These are phyloP conservation scores for Metarhizium rileyi DNA, from an alignment of 2,329 filamentous ascomycete species.

Conservation along the genomic window DNA sequence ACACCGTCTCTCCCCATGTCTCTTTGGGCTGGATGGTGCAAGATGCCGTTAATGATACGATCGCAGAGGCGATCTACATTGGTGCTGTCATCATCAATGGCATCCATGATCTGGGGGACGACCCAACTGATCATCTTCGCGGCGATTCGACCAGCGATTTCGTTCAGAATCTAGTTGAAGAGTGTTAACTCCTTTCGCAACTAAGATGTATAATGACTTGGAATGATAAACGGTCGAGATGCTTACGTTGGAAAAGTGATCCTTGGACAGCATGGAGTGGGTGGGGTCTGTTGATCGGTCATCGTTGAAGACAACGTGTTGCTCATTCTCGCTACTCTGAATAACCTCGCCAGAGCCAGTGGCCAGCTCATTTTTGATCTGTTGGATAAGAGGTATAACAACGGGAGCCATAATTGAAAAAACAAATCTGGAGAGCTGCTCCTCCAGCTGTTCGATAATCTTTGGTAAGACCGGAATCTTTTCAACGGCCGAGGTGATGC, in stretches of 20 bases:
- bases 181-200: slow-evolving; percentile 8
- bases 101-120: slow-evolving; percentile 79
- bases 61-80: slow-evolving; percentile 63
- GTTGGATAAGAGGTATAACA: slow-evolving; percentile 72
- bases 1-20: slow-evolving; percentile 60
- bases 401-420: slow-evolving; percentile 88
- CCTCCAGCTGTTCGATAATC: slow-evolving; percentile 75
- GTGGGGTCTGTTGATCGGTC: slow-evolving; percentile 72
- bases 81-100: slow-evolving; percentile 68
- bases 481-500: slow-evolving; percentile 68
- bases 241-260: slow-evolving; percentile 78
- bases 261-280: slow-evolving; percentile 92
- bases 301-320: slow-evolving; percentile 78
- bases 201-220: background rate
- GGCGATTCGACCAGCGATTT: slow-evolving; percentile 75
- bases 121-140: slow-evolving; percentile 73
- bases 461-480: slow-evolving; percentile 79
- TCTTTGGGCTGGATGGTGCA: slow-evolving; percentile 81
- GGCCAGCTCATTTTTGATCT: slow-evolving; percentile 79
- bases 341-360: slow-evolving; percentile 85
- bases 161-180: slow-evolving; percentile 59
- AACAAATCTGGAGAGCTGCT: slow-evolving; percentile 80
- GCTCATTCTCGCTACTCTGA: slow-evolving; percentile 70
- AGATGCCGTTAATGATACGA: slow-evolving; percentile 70
- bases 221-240: background rate